Evolutionary conservation across 1,284 basidiomycete genomes (phyloP).

Genomic region (Cryptococcus sp.): DNA sequence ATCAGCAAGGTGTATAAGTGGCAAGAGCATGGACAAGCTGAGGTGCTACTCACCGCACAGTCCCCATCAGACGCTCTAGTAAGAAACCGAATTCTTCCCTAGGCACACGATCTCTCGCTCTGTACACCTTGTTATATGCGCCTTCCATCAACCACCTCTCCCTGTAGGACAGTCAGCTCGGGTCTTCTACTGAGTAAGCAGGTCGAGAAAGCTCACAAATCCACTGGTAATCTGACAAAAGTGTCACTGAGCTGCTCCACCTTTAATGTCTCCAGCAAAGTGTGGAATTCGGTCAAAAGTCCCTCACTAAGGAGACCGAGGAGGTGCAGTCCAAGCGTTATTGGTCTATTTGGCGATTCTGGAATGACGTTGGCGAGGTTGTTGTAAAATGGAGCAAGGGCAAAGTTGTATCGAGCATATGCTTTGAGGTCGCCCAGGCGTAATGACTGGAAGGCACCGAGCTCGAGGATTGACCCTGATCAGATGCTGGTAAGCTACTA

Average conservation of each 20-base stretch:
- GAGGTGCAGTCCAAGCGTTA: constrained; percentile 89
- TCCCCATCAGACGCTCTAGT: constrained; percentile 50
- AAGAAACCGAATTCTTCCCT: constrained; percentile 52
- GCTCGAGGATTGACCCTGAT: constrained; percentile 88
- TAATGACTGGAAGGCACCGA: constrained; percentile 92
- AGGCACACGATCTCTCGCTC: constrained; percentile 76
- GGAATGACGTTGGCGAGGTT: constrained; percentile 77
- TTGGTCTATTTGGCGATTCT: constrained; percentile 78
- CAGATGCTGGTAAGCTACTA: background rate
- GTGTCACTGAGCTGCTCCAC: constrained; percentile 68
- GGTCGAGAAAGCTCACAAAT: constrained; percentile 57
- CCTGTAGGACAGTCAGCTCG: constrained; percentile 19
- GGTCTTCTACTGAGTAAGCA: background rate
- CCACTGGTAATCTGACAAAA: constrained; percentile 81
- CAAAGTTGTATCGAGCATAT: constrained; percentile 93
- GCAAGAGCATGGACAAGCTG: background rate
- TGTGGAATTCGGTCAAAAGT: constrained; percentile 96
- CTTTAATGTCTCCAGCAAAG: constrained; percentile 89
- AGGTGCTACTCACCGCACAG: constrained; percentile 43
- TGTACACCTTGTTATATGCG: constrained; percentile 97
- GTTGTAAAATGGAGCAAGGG: constrained; percentile 88
- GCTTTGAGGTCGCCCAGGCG: constrained; percentile 82
- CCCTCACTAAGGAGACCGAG: constrained; percentile 94
- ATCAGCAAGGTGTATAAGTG: background rate
- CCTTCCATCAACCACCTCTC: constrained; percentile 99